Evolutionary conservation across 2,329 filamentous ascomycete species (phyloP).

Genomic region (Neoarthrinium moseri): DNA sequence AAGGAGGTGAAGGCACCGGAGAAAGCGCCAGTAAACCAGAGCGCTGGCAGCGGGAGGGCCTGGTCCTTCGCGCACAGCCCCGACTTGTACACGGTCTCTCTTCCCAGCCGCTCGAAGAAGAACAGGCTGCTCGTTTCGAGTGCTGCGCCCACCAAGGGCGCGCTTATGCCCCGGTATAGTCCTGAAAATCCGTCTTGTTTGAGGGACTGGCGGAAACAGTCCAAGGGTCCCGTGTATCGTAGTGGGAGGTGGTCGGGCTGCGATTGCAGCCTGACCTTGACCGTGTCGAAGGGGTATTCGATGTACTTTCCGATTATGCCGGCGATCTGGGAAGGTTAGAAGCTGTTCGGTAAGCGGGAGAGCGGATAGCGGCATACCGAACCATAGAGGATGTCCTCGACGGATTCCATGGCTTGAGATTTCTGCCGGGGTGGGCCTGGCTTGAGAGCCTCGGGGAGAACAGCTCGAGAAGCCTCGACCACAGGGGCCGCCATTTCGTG

Average conservation of each 20-base stretch:
- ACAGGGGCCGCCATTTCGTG: conserved; percentile 26
- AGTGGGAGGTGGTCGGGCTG: conserved; percentile 82
- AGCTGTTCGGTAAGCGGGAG: background rate
- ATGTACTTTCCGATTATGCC: conserved; percentile 93
- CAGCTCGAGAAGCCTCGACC: conserved; percentile 17
- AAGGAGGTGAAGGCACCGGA: conserved; percentile 88
- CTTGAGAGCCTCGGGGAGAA: conserved; percentile 14
- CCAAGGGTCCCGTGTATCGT: conserved; percentile 80
- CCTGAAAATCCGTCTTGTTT: conserved; percentile 74
- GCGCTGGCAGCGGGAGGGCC: conserved; percentile 69
- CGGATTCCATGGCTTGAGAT: conserved; percentile 58
- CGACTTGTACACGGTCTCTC: conserved; percentile 59
- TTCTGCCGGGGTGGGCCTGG: conserved; percentile 11
- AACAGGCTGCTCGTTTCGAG: conserved; percentile 91
- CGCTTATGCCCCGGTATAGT: conserved; percentile 89
- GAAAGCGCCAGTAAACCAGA: conserved; percentile 79
- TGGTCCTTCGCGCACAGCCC: conserved; percentile 50
- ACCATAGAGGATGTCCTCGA: conserved; percentile 87
- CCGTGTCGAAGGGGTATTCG: conserved; percentile 97
- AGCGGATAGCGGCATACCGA: conserved; percentile 57
- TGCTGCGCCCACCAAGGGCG: conserved; percentile 86
- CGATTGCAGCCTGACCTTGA: conserved; percentile 97
- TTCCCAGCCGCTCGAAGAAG: conserved; percentile 80
- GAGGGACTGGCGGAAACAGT: conserved; percentile 90
- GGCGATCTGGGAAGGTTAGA: conserved; percentile 55